phyloP scores from a whole-genome alignment of 2,329 filamentous ascomycete genomes.

The Paramyrothecium sp. region DNA sequence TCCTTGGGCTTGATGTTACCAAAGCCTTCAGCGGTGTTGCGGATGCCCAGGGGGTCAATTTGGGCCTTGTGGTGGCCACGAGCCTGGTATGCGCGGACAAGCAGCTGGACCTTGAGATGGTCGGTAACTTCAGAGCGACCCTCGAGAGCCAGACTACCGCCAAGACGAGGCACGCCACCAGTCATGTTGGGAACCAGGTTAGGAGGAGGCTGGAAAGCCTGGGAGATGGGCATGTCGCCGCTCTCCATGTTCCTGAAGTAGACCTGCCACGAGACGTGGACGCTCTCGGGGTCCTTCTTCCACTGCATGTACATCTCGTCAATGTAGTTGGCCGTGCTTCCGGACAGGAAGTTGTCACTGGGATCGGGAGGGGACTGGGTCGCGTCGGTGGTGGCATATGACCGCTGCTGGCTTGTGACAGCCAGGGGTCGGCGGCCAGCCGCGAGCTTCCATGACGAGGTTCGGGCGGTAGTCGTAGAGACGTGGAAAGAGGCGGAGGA shows the following conservation, averaged over 20 bases:
- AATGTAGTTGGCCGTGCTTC: conserved; percentile 97
- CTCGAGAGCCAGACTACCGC: conserved; percentile 66
- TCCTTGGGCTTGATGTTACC: conserved; percentile 89
- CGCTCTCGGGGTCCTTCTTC: conserved; percentile 89
- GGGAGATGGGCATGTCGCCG: conserved; percentile 95
- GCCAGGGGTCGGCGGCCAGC: conserved; percentile 48
- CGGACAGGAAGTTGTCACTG: conserved; percentile 94
- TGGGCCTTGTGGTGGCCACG: conserved; percentile 97
- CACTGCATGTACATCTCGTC: conserved; percentile 99
- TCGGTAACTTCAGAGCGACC: conserved; percentile 84
- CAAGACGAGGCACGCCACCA: conserved; percentile 72
- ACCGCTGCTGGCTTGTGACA: conserved; percentile 43
- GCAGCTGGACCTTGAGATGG: conserved; percentile 95
- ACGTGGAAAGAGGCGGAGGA: conserved; percentile 38
- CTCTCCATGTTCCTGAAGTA: conserved; percentile 99
- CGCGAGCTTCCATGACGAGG: conserved; percentile 43
- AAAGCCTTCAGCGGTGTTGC: conserved; percentile 71
- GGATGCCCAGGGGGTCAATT: conserved; percentile 93
- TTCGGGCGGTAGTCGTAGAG: conserved; percentile 36
- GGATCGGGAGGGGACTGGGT: conserved; percentile 64
- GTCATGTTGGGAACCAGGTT: conserved; percentile 82
- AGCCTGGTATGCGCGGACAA: conserved; percentile 96
- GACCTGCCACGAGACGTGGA: conserved; percentile 97
- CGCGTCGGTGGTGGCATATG: conserved; percentile 54
- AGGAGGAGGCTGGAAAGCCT: conserved; percentile 94